These are phyloP conservation scores for Talaromyces sp. DNA, from an alignment of 2,329 filamentous ascomycete genomes.

Conservation along the genomic window DNA sequence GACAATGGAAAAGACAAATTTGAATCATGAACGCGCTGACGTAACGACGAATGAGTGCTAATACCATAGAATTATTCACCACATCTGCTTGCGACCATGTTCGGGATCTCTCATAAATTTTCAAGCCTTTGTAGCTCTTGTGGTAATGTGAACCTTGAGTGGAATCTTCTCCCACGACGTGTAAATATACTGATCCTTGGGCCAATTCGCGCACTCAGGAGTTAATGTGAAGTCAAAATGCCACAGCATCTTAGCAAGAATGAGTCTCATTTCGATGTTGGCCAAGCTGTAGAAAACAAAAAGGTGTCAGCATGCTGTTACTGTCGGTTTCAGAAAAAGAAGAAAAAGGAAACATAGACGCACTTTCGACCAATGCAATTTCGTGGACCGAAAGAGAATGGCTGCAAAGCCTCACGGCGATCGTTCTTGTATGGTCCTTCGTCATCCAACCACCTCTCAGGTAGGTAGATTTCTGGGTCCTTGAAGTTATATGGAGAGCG, in stretches of 20 bases:
- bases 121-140: background rate
- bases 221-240: constrained; percentile 49
- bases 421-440: constrained; percentile 40
- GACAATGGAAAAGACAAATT: background rate
- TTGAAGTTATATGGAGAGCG: constrained; percentile 46
- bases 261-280: constrained; percentile 51
- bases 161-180: constrained; percentile 43
- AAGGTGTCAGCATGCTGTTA: background rate
- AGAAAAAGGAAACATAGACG: constrained; percentile 21
- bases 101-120: background rate
- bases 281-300: constrained; percentile 38
- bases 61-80: background rate
- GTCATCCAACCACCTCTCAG: constrained; percentile 39
- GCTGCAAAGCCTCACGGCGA: constrained; percentile 45
- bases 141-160: constrained; percentile 37
- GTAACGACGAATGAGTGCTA: background rate
- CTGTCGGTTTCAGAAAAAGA: too few species aligned
- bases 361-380: constrained; percentile 53
- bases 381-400: constrained; percentile 49
- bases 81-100: background rate
- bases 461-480: constrained; percentile 45
- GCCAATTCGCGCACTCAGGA: constrained; percentile 38
- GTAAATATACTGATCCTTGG: constrained; percentile 36
- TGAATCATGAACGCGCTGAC: background rate
- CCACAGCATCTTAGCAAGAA: constrained; percentile 48